Conservation (phyloP, 805 yeast species). For the Metschnikowia koreensis region DNA sequence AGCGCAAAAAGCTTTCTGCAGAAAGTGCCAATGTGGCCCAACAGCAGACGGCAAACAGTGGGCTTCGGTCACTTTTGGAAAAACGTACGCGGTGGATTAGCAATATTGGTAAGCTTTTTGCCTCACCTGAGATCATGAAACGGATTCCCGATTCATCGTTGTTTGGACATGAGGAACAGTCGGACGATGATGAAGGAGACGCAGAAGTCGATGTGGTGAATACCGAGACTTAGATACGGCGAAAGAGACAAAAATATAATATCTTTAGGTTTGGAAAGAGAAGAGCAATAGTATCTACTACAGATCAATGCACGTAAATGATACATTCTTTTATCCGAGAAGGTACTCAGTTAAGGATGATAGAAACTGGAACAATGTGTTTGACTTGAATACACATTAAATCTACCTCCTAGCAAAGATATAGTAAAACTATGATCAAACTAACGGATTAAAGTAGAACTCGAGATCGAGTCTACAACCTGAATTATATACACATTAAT, state of each 20-base stretch:
- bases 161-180: constrained; percentile 41
- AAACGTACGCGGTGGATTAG: constrained; percentile 87
- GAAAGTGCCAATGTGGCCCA: constrained; percentile 36
- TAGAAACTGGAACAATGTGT: too few relatives aligned
- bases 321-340: too few relatives aligned
- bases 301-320: too few relatives aligned
- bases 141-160: constrained; percentile 66
- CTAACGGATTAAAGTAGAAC: too few relatives aligned
- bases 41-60: constrained; percentile 73
- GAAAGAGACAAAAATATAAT: neutral
- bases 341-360: too few relatives aligned
- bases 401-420: too few relatives aligned
- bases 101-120: constrained; percentile 84
- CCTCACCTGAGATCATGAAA: constrained; percentile 65
- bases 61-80: constrained; percentile 75
- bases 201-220: constrained; percentile 27
- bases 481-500: too few relatives aligned
- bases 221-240: constrained; percentile 10
- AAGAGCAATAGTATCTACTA: too few relatives aligned
- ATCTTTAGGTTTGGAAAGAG: too few relatives aligned
- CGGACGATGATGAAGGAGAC: constrained; percentile 34
- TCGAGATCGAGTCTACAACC: too few relatives aligned
- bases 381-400: too few relatives aligned
- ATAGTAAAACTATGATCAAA: too few relatives aligned
- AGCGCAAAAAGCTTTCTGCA: constrained; percentile 48